Percentiles rank a stretch among this genome's conserved stretches.
Evolutionary conservation across 441 rosid genomes (phyloP).

Genomic region (Gossypium schwendimanii): DNA sequence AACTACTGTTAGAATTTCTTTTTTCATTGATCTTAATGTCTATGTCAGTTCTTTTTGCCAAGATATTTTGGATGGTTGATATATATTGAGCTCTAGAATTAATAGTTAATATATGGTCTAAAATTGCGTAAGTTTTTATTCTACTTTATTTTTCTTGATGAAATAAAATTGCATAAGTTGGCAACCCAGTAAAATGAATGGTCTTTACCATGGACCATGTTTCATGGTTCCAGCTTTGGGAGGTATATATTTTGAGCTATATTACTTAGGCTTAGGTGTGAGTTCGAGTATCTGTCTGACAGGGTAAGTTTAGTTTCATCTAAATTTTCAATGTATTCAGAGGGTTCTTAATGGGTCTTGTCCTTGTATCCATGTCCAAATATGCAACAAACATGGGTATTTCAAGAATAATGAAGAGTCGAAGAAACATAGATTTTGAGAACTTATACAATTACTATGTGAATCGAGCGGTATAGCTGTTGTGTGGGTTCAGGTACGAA

Average conservation of each 20-base stretch:
- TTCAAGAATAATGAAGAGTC: background rate
- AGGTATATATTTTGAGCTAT: background rate
- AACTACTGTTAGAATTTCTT: background rate
- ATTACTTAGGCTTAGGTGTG: background rate
- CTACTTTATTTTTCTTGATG: no score
- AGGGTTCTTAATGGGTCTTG: background rate
- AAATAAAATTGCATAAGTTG: no score
- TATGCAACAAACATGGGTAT: background rate
- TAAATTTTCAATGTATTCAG: background rate
- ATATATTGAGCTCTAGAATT: background rate
- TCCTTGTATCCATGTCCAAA: background rate
- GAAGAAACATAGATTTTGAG: background rate
- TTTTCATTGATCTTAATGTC: background rate
- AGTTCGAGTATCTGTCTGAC: background rate
- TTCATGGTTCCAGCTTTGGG: background rate
- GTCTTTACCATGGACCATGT: background rate
- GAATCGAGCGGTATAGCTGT: background rate
- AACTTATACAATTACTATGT: background rate
- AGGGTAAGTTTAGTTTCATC: background rate
- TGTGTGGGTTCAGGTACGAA: background rate
- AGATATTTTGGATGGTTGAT: background rate
- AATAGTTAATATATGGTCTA: background rate
- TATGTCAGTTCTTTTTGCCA: background rate
- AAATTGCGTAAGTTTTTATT: background rate
- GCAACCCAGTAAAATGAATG: background rate